Evolutionary conservation across 2,329 filamentous ascomycete species (phyloP), one percentile per base, ranked within the genome.

Genomic region (Anisogramma anomala): DNA sequence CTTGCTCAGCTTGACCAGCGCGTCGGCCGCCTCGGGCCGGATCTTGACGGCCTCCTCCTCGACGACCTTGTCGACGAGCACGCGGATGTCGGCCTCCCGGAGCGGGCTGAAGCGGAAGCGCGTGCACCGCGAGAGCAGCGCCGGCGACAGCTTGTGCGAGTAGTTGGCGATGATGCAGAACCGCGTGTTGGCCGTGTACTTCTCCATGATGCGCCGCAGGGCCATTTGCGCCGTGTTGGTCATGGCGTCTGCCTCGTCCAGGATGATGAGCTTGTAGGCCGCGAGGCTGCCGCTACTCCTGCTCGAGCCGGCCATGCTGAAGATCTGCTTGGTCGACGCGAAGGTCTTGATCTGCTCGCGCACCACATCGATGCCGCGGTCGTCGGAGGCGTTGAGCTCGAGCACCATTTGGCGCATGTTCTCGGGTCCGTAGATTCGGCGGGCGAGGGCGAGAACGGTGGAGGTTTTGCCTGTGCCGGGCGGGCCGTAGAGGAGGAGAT

Each of bases 131-230:
- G 89, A 96, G 39, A 98, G 69, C 32, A 98, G 69, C 0, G 91
- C 91, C 0, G 91, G 89, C 10, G 86, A 93, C 28, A 98, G 77
- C 63, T 98, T 98, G 67, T 98, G 91, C 22, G 91, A 91, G 63
- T 98, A 98, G 65, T 98, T 98, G 53, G 91, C 91, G 53, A 98
- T 96, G 57, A 98, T 86, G 66, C 89, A 96, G 66, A 98, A 98
- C 39, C 91, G 74, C 2, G 91, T 95, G 65, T 98, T 98, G 46
- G 84, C 84, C 1, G 91, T 98, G 66, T 98, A 98, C 65, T 94
- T 94, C 59, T 98, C 91, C 91, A 98, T 98, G 57, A 98, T 96
- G 35, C 91, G 72, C 48, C 91, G 77, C 41, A 98, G 69, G 0
- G 91, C 91, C 89, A 98, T 98, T 63, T 98, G 91, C 5, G 91